Evolutionary conservation across 768 basidiomycete genomes (phyloP).

Genomic region (Serendipita vermifera): DNA sequence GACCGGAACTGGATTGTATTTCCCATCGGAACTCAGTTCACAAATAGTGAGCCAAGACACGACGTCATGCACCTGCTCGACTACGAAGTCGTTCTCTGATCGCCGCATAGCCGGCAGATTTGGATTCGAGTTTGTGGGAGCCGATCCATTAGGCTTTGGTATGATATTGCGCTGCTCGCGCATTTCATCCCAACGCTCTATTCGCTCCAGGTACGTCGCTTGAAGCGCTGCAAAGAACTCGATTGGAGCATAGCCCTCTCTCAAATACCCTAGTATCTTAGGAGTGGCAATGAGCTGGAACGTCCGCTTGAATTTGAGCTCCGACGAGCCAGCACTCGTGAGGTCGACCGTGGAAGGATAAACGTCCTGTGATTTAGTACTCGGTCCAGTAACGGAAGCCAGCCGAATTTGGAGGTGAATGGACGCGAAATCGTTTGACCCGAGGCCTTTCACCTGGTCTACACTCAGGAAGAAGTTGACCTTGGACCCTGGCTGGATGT

Average conservation of each 20-base stretch:
- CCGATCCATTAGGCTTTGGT: slow-evolving; percentile 8
- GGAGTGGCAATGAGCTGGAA: slow-evolving; percentile 67
- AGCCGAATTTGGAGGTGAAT: slow-evolving; percentile 81
- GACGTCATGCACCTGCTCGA: slow-evolving; percentile 82
- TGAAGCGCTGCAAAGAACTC: slow-evolving; percentile 80
- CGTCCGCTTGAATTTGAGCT: slow-evolving; percentile 70
- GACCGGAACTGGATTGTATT: slow-evolving; percentile 74
- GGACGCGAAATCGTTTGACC: slow-evolving; percentile 76
- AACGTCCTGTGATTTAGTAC: slow-evolving; percentile 60
- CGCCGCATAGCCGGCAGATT: slow-evolving; percentile 65
- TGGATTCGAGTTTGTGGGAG: slow-evolving; percentile 3
- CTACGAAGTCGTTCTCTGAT: slow-evolving; percentile 83
- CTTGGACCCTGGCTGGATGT: slow-evolving; percentile 62
- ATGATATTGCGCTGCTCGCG: slow-evolving; percentile 50
- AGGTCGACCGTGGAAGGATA: slow-evolving; percentile 72
- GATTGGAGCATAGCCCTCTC: slow-evolving; percentile 67
- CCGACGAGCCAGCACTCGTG: slow-evolving; percentile 53
- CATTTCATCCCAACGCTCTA: slow-evolving; percentile 91
- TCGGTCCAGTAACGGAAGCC: slow-evolving; percentile 71
- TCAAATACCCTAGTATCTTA: slow-evolving; percentile 59
- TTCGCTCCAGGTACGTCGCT: slow-evolving; percentile 71
- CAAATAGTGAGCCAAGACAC: slow-evolving; percentile 74
- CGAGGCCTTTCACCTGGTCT: slow-evolving; percentile 78
- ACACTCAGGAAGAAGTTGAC: slow-evolving; percentile 74
- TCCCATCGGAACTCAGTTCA: slow-evolving; percentile 75